These are phyloP conservation scores for Clarkia xantiana DNA, from an alignment of 345 rosid genomes.

Conservation along the genomic window DNA sequence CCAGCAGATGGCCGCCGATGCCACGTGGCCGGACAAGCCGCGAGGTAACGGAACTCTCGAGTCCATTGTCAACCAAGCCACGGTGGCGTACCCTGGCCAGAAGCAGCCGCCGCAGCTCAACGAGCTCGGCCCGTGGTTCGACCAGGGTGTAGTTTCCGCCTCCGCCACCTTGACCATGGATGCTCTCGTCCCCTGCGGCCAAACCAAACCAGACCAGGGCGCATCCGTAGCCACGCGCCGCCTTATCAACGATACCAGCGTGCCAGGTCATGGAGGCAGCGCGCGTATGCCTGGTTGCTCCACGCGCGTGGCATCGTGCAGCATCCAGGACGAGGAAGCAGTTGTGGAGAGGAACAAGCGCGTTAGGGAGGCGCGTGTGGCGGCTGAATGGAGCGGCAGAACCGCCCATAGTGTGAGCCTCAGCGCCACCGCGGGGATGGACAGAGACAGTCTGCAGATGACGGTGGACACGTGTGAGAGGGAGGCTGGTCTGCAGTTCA, in stretches of 20 bases:
- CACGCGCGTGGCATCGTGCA: slow-evolving; percentile 48
- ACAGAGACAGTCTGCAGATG: slow-evolving; percentile 19
- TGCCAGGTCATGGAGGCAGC: not conserved
- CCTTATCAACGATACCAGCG: not conserved
- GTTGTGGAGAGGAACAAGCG: slow-evolving; percentile 11
- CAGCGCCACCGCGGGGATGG: slow-evolving; percentile 43
- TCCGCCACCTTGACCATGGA: slow-evolving; percentile 38
- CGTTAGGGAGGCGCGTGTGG: slow-evolving; percentile 22
- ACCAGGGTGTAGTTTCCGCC: slow-evolving; percentile 11
- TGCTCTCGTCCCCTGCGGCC: slow-evolving; percentile 61
- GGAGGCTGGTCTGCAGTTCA: slow-evolving; percentile 27
- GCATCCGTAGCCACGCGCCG: not conserved
- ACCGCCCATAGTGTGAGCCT: slow-evolving; percentile 50
- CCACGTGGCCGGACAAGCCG: slow-evolving; percentile 10
- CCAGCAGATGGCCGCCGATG: slow-evolving; percentile 5
- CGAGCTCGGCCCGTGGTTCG: slow-evolving; percentile 44
- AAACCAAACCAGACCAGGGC: not conserved
- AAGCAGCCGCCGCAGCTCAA: slow-evolving; percentile 11
- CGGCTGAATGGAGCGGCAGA: slow-evolving; percentile 50
- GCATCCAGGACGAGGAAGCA: slow-evolving; percentile 14
- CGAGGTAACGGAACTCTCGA: slow-evolving; percentile 25
- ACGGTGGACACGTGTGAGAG: slow-evolving; percentile 58
- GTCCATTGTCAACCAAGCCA: slow-evolving; percentile 84
- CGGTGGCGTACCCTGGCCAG: slow-evolving; percentile 9
- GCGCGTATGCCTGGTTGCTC: slow-evolving; percentile 29